These are phyloP conservation scores for Nigrospora sphaerica DNA, from an alignment of 2,329 filamentous ascomycete genomes.

Conservation along the genomic window DNA sequence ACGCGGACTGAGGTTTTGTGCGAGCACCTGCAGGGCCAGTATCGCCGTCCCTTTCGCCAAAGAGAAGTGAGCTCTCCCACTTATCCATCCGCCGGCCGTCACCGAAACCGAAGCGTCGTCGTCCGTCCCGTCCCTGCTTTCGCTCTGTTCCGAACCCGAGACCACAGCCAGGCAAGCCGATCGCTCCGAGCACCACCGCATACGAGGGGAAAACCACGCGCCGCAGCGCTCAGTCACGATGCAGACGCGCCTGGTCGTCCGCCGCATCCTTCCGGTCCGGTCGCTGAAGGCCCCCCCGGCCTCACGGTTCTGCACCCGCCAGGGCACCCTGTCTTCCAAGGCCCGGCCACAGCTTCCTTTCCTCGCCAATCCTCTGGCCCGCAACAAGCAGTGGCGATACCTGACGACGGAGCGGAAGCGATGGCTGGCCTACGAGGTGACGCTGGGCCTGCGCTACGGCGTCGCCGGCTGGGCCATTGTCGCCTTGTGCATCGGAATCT, in stretches of 20 bases:
- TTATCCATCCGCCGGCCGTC: no score
- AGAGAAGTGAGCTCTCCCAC: no score
- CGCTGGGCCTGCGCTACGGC: conserved; percentile 61
- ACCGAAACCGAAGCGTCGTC: no score
- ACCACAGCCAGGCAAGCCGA: no score
- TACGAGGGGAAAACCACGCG: neutral
- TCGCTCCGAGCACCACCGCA: neutral
- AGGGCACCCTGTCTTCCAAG: neutral
- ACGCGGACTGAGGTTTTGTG: no score
- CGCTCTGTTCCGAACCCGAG: no score
- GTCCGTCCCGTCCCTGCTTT: no score
- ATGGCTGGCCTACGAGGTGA: conserved; percentile 65
- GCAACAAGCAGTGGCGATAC: conserved; percentile 54
- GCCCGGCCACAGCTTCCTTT: conserved; percentile 41
- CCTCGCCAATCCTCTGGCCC: conserved; percentile 35
- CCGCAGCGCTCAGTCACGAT: neutral
- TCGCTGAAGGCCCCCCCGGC: neutral
- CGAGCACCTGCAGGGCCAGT: no score
- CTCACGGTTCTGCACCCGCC: neutral
- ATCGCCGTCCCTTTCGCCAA: no score
- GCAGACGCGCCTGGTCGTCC: neutral
- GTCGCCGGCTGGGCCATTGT: conserved; percentile 58
- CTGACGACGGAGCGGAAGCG: conserved; percentile 71
- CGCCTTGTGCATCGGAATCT: conserved; percentile 51
- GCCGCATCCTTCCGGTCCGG: neutral